These are phyloP conservation scores for Castanopsis chinensis DNA, from an alignment of 306 rosid genomes.

Conservation along the genomic window DNA sequence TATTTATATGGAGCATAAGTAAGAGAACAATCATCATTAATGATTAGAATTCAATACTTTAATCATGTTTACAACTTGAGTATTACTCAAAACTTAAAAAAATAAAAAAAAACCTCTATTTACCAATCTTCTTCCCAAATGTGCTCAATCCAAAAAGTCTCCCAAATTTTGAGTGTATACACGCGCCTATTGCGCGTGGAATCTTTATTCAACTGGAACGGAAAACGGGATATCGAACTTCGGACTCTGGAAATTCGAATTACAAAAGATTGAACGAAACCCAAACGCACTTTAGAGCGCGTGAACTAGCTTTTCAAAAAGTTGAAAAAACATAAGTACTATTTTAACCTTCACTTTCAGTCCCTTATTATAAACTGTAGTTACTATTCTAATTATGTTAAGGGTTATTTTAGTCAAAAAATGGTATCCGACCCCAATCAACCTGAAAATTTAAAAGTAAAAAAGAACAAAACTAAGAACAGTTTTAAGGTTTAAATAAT, in stretches of 20 bases:
- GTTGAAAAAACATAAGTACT: background rate
- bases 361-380: background rate
- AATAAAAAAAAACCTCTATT: background rate
- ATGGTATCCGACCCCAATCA: background rate
- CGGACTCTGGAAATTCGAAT: constrained; percentile 1
- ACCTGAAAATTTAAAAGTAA: background rate
- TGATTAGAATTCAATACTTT: constrained; percentile 8
- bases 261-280: background rate
- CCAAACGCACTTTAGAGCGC: constrained; percentile 1
- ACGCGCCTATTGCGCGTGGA: constrained; percentile 12
- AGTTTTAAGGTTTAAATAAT: constrained; percentile 28
- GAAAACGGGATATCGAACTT: constrained; percentile 3
- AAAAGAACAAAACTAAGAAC: background rate
- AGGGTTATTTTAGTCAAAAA: constrained; percentile 24
- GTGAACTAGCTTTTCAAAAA: background rate
- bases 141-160: background rate
- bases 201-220: background rate
- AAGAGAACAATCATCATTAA: background rate
- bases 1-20: too few relatives aligned
- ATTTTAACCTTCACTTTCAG: background rate
- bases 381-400: too few relatives aligned
- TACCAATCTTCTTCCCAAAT: background rate
- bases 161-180: background rate
- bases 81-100: background rate
- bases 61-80: background rate